phyloP scores from a whole-genome alignment of 805 yeast genomes.

The Yarrowia sp. region DNA sequence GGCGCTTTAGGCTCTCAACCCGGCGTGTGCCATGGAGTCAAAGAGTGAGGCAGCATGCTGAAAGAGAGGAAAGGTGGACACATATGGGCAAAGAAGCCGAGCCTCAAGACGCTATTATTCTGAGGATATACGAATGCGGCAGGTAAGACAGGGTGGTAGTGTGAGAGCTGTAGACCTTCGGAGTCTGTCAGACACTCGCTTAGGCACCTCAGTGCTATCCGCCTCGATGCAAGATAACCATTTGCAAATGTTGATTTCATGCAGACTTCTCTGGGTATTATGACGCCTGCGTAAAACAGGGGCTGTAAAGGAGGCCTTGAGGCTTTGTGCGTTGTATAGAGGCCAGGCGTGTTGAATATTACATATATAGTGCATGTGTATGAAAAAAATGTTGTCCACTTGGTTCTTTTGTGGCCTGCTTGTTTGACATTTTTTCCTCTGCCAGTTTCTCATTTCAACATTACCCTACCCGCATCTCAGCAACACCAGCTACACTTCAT shows the following conservation, averaged over 20 bases:
- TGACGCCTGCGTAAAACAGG: neutral
- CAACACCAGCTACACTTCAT: neutral
- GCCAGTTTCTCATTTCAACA: neutral
- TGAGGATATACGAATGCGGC: no score
- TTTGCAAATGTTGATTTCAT: constrained; percentile 9
- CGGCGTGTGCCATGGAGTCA: constrained; percentile 2
- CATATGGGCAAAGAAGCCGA: no score
- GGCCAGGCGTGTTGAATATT: no score
- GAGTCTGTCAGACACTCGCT: neutral
- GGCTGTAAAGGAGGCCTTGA: neutral
- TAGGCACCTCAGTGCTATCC: neutral
- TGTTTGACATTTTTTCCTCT: neutral
- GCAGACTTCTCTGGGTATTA: neutral
- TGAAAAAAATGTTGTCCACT: neutral
- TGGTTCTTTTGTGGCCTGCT: no score
- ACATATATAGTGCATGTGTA: neutral
- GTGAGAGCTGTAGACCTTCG: no score
- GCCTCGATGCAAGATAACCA: constrained; percentile 30
- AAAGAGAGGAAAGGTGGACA: neutral
- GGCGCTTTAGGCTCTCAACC: constrained; percentile 2
- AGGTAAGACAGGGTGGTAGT: no score
- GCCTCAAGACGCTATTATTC: no score
- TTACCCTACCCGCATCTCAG: constrained; percentile 35
- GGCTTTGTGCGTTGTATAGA: no score
- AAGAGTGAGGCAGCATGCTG: constrained; percentile 1